phyloP scores from a whole-genome alignment of 1,139 yeast species.

The Magnusiomyces suaveolens region DNA sequence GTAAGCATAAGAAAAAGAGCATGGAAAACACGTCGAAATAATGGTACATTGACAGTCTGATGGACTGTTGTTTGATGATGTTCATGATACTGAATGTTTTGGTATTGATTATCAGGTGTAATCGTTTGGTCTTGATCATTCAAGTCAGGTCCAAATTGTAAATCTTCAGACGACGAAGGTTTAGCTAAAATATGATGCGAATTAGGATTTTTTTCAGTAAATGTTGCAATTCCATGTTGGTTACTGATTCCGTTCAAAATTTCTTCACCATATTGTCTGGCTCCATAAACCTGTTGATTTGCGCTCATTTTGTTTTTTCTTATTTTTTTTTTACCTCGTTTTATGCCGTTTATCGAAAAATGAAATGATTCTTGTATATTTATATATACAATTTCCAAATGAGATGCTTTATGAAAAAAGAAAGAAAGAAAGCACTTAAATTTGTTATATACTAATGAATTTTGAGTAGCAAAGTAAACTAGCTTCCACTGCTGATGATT shows the following conservation, averaged over 20 bases:
- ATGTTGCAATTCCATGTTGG: not conserved
- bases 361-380: too few species aligned
- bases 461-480: too few species aligned
- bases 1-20: conserved; percentile 7
- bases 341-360: too few species aligned
- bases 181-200: not conserved
- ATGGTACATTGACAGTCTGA: not conserved
- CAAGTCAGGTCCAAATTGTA: not conserved
- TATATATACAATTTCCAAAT: not conserved
- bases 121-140: not conserved
- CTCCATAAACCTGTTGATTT: not conserved
- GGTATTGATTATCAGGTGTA: not conserved
- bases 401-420: too few species aligned
- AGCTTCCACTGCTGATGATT: too few species aligned
- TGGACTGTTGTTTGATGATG: not conserved
- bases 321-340: too few species aligned
- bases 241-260: not conserved
- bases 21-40: conserved; percentile 7
- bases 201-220: not conserved
- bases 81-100: not conserved
- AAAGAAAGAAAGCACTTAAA: too few species aligned
- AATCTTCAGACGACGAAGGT: not conserved
- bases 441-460: too few species aligned
- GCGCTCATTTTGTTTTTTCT: not conserved
- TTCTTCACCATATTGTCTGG: not conserved